Evolutionary conservation across 768 basidiomycete genomes (phyloP).

Genomic region (Boletus rex-veris): DNA sequence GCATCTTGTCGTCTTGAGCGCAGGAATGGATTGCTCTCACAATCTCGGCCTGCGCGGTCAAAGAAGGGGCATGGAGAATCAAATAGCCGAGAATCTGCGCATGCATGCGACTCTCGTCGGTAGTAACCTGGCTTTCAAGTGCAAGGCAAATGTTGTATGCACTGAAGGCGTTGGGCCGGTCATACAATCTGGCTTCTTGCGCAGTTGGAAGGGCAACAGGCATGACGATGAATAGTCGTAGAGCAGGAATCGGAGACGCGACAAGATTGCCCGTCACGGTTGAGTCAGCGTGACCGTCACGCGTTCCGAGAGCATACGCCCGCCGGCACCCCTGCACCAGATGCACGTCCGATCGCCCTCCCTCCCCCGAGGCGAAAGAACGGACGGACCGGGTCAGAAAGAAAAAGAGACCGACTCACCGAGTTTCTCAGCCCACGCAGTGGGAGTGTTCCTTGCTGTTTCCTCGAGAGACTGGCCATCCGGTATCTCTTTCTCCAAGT

Average conservation of each 20-base stretch:
- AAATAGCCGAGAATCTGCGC: neutral
- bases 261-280: too few species aligned
- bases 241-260: too few species aligned
- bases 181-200: neutral
- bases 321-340: too few species aligned
- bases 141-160: neutral
- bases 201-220: too few species aligned
- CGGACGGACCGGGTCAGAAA: too few species aligned
- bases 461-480: slow-evolving; percentile 47
- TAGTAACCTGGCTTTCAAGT: neutral
- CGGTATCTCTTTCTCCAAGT: slow-evolving; percentile 48
- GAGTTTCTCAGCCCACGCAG: slow-evolving; percentile 57
- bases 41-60: neutral
- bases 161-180: neutral
- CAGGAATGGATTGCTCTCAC: neutral
- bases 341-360: too few species aligned
- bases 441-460: slow-evolving; percentile 46
- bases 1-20: neutral
- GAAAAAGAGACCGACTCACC: too few species aligned
- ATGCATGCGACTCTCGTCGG: neutral
- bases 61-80: neutral
- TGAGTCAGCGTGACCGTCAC: too few species aligned
- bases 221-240: too few species aligned
- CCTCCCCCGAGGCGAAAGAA: too few species aligned
- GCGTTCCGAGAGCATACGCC: too few species aligned